Evolutionary conservation across 2,329 filamentous ascomycete genomes (phyloP), one percentile per base, ranked within the genome.

Genomic region (Verticillium albo-atrum): DNA sequence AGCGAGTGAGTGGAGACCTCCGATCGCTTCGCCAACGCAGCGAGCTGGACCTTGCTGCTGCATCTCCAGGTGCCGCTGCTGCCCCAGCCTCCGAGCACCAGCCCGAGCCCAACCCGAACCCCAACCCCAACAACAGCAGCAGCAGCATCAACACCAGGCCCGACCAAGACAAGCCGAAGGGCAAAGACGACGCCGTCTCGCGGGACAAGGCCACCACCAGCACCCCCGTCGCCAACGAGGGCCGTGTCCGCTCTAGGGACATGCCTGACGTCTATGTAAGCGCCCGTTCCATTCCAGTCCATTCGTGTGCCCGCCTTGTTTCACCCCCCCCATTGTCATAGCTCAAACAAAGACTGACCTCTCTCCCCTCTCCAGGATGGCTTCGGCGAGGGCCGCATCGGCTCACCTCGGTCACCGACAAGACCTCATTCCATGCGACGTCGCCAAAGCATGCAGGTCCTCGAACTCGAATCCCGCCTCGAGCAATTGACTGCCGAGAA

Each of bases 231-330:
- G 90, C 89, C 75, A 92, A 94, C 79, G 91, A 92, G 83, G 90
- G 91, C 79, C 92, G 92, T 78, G 88, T 86, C 77, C 90, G 91
- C 74, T 79, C 89, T 72, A 89, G 87, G 80, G 89, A 88, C 78
- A 97, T 97, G 91, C 83, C 91, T 74, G 91, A 97, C 82, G 89
- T 96, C 79, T 97, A 90, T 80, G 92, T 97, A 85, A 89, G 92
- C 62, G 61, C 60, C 56, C 50, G 61, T 63, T 58, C 56, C 53
- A 20, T 12, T 58, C 51, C 20, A 51, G 12, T 15, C 47, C 10
- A 34, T 53, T 32, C 37, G 54, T 28, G 35, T 34, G 34, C 30
- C 54, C 58, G 37, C 56, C 37, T 30, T 37, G 35, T 50, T 52
- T 12, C 26, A 35, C 20, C 54, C 14, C 35, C 35, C 25, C 42